Conservation (phyloP, 2,329 filamentous ascomycete species). For the Tricladium varicosporioides region DNA sequence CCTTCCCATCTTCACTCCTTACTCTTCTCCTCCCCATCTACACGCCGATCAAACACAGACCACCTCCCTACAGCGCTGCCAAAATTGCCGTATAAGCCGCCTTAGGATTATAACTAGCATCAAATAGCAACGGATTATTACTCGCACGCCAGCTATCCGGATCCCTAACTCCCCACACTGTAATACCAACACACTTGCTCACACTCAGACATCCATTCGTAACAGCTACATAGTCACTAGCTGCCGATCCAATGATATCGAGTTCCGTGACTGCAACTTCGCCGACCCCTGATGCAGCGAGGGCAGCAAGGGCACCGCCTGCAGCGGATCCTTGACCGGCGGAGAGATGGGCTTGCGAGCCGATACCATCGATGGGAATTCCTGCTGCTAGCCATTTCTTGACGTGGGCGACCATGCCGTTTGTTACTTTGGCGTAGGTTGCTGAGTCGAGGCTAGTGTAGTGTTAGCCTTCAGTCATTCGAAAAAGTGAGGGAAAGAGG, state of each 20-base stretch:
- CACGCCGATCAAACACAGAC: no score
- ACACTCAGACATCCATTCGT: conserved; percentile 13
- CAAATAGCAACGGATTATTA: conserved; percentile 52
- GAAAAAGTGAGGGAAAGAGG: no score
- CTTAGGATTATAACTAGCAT: conserved; percentile 51
- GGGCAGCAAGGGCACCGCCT: conserved; percentile 20
- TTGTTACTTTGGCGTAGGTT: conserved; percentile 58
- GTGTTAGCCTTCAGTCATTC: not conserved
- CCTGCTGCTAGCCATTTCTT: conserved; percentile 61
- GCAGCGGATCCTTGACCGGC: conserved; percentile 10
- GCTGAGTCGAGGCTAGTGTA: conserved; percentile 56
- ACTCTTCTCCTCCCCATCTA: no score
- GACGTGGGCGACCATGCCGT: conserved; percentile 55
- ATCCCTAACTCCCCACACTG: conserved; percentile 15
- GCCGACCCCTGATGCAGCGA: conserved; percentile 47
- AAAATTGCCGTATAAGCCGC: conserved; percentile 45
- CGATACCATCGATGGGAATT: conserved; percentile 64
- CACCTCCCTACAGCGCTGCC: no score
- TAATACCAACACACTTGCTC: conserved; percentile 18
- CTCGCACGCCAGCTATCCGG: conserved; percentile 35
- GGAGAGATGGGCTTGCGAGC: conserved; percentile 34
- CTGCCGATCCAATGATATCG: conserved; percentile 45
- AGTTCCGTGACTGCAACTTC: conserved; percentile 62
- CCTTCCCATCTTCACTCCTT: no score
- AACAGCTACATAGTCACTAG: conserved; percentile 29